phyloP scores from a whole-genome alignment of 2,329 filamentous ascomycete genomes.

The Calonectria multiphialidica region DNA sequence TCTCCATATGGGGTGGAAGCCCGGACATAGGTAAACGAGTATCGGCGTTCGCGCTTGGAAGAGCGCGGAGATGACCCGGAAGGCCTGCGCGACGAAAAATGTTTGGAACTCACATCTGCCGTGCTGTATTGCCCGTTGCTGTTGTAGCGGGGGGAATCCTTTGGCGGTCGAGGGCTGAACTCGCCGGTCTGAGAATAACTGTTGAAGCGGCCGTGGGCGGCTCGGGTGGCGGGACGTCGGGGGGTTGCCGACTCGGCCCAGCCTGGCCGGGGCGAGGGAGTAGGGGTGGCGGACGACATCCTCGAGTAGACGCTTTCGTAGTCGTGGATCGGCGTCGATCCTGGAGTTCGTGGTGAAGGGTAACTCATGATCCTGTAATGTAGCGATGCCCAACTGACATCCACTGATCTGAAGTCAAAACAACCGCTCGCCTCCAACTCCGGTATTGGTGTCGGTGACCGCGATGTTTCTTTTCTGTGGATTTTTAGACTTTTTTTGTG shows the following conservation, averaged over 20 bases:
- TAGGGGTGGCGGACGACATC: constrained; percentile 67
- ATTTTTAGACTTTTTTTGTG: constrained; percentile 50
- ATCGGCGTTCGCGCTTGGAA: constrained; percentile 65
- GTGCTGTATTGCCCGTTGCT: constrained; percentile 74
- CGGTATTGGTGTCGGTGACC: constrained; percentile 35
- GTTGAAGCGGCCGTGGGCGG: constrained; percentile 52
- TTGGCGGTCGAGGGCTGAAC: constrained; percentile 59
- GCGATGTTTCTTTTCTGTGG: constrained; percentile 34
- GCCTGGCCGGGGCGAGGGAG: constrained; percentile 67
- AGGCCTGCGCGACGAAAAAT: constrained; percentile 59
- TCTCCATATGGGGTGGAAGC: constrained; percentile 70
- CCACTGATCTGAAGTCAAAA: constrained; percentile 36
- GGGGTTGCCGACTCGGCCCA: constrained; percentile 63
- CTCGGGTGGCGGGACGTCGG: constrained; percentile 67
- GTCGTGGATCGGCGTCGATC: constrained; percentile 62
- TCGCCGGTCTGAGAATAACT: constrained; percentile 52
- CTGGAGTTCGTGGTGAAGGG: constrained; percentile 54
- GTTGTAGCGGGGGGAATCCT: constrained; percentile 71
- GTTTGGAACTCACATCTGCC: constrained; percentile 74
- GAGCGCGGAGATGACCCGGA: constrained; percentile 48
- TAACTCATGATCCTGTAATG: constrained; percentile 56
- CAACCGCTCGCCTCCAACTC: constrained; percentile 45
- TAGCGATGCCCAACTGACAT: constrained; percentile 49
- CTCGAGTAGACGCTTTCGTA: constrained; percentile 62
- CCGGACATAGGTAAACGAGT: constrained; percentile 70